Percentiles rank a stretch among this genome's conserved stretches.
Conservation (phyloP, 1,284 basidiomycete genomes). For the Sanghuangporus baumii region DNA sequence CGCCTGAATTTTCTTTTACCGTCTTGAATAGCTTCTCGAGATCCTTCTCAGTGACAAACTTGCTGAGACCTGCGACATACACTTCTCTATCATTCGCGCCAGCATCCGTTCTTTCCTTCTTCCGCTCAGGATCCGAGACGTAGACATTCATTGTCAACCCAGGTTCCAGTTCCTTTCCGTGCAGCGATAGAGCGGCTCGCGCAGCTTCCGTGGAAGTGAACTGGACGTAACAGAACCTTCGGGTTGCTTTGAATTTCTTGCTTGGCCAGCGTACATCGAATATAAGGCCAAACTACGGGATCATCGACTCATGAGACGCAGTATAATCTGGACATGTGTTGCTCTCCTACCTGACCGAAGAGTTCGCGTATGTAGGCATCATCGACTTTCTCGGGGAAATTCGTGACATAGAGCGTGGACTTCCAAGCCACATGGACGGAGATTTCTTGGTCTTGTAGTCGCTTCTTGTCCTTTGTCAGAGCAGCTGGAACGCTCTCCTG, state of each 20-base stretch:
- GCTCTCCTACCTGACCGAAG: conserved; percentile 61
- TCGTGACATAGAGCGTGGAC: conserved; percentile 94
- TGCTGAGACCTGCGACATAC: conserved; percentile 80
- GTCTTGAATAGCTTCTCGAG: conserved; percentile 71
- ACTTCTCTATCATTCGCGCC: conserved; percentile 79
- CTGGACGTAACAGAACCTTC: conserved; percentile 95
- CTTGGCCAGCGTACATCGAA: conserved; percentile 98
- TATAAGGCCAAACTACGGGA: conserved; percentile 73
- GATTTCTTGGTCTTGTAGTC: conserved; percentile 67
- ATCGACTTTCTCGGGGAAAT: conserved; percentile 86
- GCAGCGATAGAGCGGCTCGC: conserved; percentile 69
- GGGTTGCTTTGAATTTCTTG: conserved; percentile 86
- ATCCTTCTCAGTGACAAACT: conserved; percentile 68
- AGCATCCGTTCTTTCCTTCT: conserved; percentile 83
- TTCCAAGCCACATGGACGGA: conserved; percentile 88
- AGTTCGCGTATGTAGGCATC: conserved; percentile 71
- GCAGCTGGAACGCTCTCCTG: conserved; percentile 81
- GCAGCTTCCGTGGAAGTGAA: conserved; percentile 77
- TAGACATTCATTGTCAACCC: conserved; percentile 70
- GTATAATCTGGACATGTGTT: not conserved
- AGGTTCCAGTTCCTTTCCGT: conserved; percentile 70
- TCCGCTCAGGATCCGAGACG: conserved; percentile 87
- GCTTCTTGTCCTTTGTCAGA: conserved; percentile 91
- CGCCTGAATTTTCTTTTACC: conserved; percentile 34
- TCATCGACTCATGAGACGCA: not conserved